Conservation (phyloP, 2,329 filamentous ascomycete species). For the Parafenestella ontariensis region DNA sequence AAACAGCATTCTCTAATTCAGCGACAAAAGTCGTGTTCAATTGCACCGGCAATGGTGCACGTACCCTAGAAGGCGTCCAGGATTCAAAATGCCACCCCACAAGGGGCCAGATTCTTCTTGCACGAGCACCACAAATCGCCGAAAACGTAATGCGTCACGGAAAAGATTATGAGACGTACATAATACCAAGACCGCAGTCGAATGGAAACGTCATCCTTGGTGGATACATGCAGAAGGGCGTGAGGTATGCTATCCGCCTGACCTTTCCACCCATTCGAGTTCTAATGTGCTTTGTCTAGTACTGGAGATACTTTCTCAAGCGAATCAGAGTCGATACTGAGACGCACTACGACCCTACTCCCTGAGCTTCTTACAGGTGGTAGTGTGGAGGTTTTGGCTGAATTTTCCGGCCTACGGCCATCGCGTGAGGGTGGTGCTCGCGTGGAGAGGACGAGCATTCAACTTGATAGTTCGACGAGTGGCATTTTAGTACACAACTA, state of each 20-base stretch:
- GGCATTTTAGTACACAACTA: constrained; percentile 24
- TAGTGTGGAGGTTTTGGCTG: constrained; percentile 22
- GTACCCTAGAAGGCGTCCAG: constrained; percentile 15
- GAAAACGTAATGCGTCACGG: constrained; percentile 29
- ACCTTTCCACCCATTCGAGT: neutral
- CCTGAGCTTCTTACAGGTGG: constrained; percentile 16
- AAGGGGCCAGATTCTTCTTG: constrained; percentile 24
- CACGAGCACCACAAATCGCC: constrained; percentile 17
- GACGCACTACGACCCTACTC: constrained; percentile 18
- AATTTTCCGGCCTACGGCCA: constrained; percentile 22
- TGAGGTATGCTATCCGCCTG: constrained; percentile 7
- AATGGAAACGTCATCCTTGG: constrained; percentile 28
- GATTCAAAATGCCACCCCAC: constrained; percentile 22
- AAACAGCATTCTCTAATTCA: constrained; percentile 15
- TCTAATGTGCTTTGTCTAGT: constrained; percentile 2
- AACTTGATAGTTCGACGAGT: constrained; percentile 2
- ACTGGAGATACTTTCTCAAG: constrained; percentile 21
- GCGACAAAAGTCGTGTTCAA: constrained; percentile 24
- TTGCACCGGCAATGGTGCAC: constrained; percentile 24
- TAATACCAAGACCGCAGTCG: constrained; percentile 26
- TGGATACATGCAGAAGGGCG: constrained; percentile 26
- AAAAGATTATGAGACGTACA: constrained; percentile 28
- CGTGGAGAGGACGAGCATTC: constrained; percentile 17
- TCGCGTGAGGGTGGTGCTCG: constrained; percentile 23
- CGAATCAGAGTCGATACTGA: constrained; percentile 21